Conservation (phyloP, 805 yeast species). For the Ogataea wickerhamii region DNA sequence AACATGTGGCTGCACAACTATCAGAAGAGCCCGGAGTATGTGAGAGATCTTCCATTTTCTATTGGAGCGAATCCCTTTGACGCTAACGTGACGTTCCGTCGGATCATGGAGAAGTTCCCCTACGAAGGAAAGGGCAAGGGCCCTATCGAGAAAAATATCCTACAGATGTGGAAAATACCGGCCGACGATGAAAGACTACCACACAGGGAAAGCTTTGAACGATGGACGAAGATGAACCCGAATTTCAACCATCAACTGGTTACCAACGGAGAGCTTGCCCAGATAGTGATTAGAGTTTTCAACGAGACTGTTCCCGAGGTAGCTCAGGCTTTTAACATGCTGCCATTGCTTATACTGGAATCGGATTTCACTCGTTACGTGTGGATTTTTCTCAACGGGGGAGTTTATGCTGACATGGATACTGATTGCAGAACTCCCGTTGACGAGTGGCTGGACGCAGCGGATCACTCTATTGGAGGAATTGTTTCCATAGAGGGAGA, state of each 20-base stretch:
- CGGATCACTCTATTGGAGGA: constrained; percentile 41
- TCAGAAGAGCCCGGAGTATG: constrained; percentile 7
- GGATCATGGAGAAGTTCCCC: constrained; percentile 9
- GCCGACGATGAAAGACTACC: constrained; percentile 13
- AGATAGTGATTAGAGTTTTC: constrained; percentile 12
- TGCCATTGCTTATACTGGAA: constrained; percentile 44
- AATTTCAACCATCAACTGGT: constrained; percentile 13
- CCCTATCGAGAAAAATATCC: constrained; percentile 19
- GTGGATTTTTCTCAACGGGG: constrained; percentile 47
- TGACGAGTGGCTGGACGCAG: constrained; percentile 51
- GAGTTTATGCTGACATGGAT: constrained; percentile 52
- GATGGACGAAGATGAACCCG: constrained; percentile 17
- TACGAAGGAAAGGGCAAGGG: constrained; percentile 3
- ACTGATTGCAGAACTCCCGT: constrained; percentile 40
- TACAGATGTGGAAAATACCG: constrained; percentile 21
- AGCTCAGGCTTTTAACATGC: constrained; percentile 39
- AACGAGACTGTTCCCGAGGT: constrained; percentile 39
- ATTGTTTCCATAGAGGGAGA: constrained; percentile 48
- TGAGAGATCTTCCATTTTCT: constrained; percentile 6
- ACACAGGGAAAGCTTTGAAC: constrained; percentile 6
- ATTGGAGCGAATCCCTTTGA: constrained; percentile 16
- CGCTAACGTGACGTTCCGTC: constrained; percentile 7
- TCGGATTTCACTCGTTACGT: constrained; percentile 52
- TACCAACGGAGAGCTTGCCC: constrained; percentile 10
- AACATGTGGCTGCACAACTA: constrained; percentile 9